phyloP scores from a whole-genome alignment of 495 filamentous ascomycete species.

The Chaetomium cochliodes region DNA sequence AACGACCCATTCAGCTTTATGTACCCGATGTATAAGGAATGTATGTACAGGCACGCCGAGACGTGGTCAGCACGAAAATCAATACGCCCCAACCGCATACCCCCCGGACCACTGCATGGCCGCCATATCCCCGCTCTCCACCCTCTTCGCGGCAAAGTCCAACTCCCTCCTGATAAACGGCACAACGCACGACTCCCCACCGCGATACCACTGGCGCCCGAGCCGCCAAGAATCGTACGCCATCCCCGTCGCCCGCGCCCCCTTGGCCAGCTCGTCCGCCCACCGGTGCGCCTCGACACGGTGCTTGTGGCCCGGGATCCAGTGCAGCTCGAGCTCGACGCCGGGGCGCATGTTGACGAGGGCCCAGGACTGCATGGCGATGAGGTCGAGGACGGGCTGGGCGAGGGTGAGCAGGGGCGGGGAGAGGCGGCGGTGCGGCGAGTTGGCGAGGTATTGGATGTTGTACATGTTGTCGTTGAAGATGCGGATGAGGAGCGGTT shows the following conservation, averaged over 20 bases:
- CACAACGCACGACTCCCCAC: not conserved
- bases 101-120: too few species aligned
- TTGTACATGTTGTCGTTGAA: conserved; percentile 13
- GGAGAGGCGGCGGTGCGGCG: not conserved
- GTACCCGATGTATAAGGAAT: too few species aligned
- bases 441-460: not conserved
- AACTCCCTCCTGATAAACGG: not conserved
- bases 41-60: too few species aligned
- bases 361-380: not conserved
- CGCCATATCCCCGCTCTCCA: too few species aligned
- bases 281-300: not conserved
- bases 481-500: not conserved
- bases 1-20: too few species aligned
- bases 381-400: not conserved
- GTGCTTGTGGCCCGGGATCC: conserved; percentile 9
- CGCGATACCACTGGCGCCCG: not conserved
- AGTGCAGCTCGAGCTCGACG: not conserved
- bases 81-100: too few species aligned
- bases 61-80: too few species aligned
- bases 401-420: not conserved
- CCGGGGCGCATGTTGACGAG: not conserved
- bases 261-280: not conserved
- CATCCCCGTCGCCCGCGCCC: not conserved
- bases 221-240: not conserved
- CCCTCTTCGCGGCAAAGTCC: not conserved